A percentile compares a stretch with the other conserved stretches of the same genome.
phyloP scores from a whole-genome alignment of 805 yeast genomes.

The Ogataea ganodermae region DNA sequence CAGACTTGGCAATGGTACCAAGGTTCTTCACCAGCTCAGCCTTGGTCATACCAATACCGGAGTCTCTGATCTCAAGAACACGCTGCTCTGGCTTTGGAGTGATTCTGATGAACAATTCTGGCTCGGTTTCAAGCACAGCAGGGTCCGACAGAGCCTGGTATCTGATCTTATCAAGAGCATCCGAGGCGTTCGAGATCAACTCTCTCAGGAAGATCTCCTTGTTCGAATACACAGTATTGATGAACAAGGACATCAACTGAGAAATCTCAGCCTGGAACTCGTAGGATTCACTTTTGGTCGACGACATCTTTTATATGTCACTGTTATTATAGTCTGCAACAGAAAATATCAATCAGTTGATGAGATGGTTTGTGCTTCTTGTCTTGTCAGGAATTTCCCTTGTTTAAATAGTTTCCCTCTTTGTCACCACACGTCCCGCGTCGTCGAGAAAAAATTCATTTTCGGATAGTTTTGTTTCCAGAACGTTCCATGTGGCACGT shows the following conservation, averaged over 20 bases:
- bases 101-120: slow-evolving; percentile 94
- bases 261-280: slow-evolving; percentile 99
- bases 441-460: slow-evolving; percentile 14
- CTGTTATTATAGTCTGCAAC: slow-evolving; percentile 5
- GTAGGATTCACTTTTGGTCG: slow-evolving; percentile 65
- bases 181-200: slow-evolving; percentile 97
- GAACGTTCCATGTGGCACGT: slow-evolving; percentile 19
- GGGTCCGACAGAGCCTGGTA: slow-evolving; percentile 95
- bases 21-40: slow-evolving; percentile 98
- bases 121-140: slow-evolving; percentile 87
- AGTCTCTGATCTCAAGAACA: slow-evolving; percentile 94
- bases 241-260: slow-evolving; percentile 99
- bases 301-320: slow-evolving; percentile 26
- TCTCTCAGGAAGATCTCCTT: slow-evolving; percentile 99
- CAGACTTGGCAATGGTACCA: slow-evolving; percentile 99
- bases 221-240: slow-evolving; percentile 99
- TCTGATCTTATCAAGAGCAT: slow-evolving; percentile 98
- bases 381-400: slow-evolving; percentile 3
- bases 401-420: slow-evolving; percentile 9
- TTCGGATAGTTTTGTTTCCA: slow-evolving; percentile 17
- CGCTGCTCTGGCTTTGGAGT: slow-evolving; percentile 95
- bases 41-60: slow-evolving; percentile 99
- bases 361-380: no score
- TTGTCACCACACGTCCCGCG: slow-evolving; percentile 7
- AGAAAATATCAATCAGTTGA: slow-evolving; percentile 1